phyloP scores from a whole-genome alignment of 176 grass and related monocot genomes.

The Neostapfia colusana region DNA sequence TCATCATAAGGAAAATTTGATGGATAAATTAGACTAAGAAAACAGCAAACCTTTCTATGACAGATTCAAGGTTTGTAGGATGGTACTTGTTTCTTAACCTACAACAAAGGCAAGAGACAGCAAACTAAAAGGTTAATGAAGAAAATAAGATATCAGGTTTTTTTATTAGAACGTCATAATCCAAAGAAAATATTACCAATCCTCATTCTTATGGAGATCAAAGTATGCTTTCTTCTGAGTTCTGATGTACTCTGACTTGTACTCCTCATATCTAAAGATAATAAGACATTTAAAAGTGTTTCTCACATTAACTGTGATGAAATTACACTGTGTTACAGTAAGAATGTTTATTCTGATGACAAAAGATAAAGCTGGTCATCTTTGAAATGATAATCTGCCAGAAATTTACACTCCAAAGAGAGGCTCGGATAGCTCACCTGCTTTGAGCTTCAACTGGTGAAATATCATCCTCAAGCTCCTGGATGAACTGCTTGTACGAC shows the following conservation, averaged over 20 bases:
- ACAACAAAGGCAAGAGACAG: slow-evolving; percentile 33
- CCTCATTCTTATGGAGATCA: slow-evolving; percentile 86
- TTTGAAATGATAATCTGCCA: slow-evolving; percentile 24
- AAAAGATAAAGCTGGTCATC: slow-evolving; percentile 3
- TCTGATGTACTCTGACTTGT: slow-evolving; percentile 90
- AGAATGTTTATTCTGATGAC: neutral
- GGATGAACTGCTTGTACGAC: slow-evolving; percentile 98
- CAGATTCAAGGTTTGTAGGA: slow-evolving; percentile 84
- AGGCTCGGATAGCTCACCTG: slow-evolving; percentile 49
- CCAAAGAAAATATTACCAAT: slow-evolving; percentile 59
- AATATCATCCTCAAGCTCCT: slow-evolving; percentile 98
- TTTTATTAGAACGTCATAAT: slow-evolving; percentile 5
- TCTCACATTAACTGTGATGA: slow-evolving; percentile 1
- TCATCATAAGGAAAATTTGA: neutral
- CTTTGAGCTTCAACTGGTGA: slow-evolving; percentile 81
- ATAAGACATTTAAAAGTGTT: slow-evolving; percentile 18
- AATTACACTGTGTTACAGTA: neutral
- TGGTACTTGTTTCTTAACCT: slow-evolving; percentile 99
- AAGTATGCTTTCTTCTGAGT: slow-evolving; percentile 98
- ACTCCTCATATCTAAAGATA: slow-evolving; percentile 88
- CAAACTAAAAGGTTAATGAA: slow-evolving; percentile 25
- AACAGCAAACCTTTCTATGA: slow-evolving; percentile 77
- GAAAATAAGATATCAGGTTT: slow-evolving; percentile 12
- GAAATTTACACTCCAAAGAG: slow-evolving; percentile 17
- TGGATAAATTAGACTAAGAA: slow-evolving; percentile 24